Evolutionary conservation across 2,329 filamentous ascomycete genomes (phyloP).

Genomic region (Verticillium isaacii): DNA sequence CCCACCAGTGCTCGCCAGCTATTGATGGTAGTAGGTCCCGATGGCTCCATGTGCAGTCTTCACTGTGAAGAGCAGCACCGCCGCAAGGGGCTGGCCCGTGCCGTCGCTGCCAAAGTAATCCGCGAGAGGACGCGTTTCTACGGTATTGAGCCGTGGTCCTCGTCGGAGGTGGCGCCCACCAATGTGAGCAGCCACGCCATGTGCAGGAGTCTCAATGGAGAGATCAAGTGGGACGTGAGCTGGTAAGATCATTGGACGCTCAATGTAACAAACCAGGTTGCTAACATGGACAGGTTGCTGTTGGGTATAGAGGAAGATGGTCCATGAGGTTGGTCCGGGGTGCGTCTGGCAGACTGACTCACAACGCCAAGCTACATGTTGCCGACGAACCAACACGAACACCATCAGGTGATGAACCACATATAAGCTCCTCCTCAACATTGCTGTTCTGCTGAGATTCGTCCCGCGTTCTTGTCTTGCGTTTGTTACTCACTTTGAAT

Average conservation of each 20-base stretch:
- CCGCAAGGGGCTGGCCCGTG: conserved; percentile 58
- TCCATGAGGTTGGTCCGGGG: neutral
- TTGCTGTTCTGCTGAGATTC: no score
- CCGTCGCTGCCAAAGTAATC: conserved; percentile 54
- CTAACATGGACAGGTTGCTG: neutral
- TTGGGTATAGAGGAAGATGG: neutral
- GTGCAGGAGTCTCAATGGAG: conserved; percentile 57
- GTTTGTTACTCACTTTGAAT: no score
- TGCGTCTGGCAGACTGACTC: neutral
- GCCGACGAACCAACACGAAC: no score
- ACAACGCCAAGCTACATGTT: neutral
- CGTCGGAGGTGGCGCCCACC: conserved; percentile 58
- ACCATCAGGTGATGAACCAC: no score
- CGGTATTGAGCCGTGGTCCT: conserved; percentile 45
- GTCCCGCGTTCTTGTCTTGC: no score
- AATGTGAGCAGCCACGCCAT: conserved; percentile 59
- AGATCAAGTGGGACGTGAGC: conserved; percentile 47
- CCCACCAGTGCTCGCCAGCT: neutral
- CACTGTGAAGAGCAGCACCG: conserved; percentile 54
- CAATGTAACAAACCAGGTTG: neutral
- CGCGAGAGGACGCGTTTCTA: conserved; percentile 40
- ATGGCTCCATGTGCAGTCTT: conserved; percentile 56
- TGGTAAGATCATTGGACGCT: conserved; percentile 44
- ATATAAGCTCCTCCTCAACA: no score
- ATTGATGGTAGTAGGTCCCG: conserved; percentile 37